Base-by-base conservation (phyloP, 129 eudicot species). In the Saussurea involucrata region DNA sequence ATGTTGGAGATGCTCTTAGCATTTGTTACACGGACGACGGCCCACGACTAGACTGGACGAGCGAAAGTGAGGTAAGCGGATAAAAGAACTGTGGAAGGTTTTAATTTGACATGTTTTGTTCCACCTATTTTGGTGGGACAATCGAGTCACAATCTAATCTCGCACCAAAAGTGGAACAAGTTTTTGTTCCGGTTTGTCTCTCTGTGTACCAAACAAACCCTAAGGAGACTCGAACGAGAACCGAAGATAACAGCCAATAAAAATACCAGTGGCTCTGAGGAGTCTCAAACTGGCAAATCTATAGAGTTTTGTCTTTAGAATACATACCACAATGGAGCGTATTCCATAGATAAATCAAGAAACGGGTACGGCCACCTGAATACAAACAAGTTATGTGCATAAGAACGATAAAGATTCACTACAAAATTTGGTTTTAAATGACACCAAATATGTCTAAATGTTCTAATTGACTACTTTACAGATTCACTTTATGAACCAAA, bases 301-400 rank as follows among this genome's bases (percentile, higher is more conserved):
- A n/a, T 17, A 17, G 58, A 49, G 61, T 8, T 53, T 53, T 6
- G 9, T 53, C 18, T 76, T 46, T 24, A 64, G 33, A 46, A 79
- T 34, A 85, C 90, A 6, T 87, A 92, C 97, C 95, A 92, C 20
- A 88, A 2, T 42, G 96, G 98, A 79, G 98, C 87, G 64, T 75
- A 75, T 66, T 67, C 60, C 15, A 31, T 31, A 8, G 98, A 92
- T 71, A 92, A 78, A 55, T 92, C 94, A 68, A 92, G 96, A 78
- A 92, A 78, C 63, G 96, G 96, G 85, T 92, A 92, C 13, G 96
- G 96, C 98, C 98, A 92, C 96, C 98, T 90, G 87, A 85, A 69
- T 15, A 44, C 70, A 78, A n/a, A 74, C 31, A 65, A 12, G 55
- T 36, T 33, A 29, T 32, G 18, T 7, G 22, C 61, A 53, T 53